A percentile compares a stretch with the other conserved stretches of the same genome.
Conservation (phyloP, 2,329 filamentous ascomycete genomes). For the Ophiostoma ips region DNA sequence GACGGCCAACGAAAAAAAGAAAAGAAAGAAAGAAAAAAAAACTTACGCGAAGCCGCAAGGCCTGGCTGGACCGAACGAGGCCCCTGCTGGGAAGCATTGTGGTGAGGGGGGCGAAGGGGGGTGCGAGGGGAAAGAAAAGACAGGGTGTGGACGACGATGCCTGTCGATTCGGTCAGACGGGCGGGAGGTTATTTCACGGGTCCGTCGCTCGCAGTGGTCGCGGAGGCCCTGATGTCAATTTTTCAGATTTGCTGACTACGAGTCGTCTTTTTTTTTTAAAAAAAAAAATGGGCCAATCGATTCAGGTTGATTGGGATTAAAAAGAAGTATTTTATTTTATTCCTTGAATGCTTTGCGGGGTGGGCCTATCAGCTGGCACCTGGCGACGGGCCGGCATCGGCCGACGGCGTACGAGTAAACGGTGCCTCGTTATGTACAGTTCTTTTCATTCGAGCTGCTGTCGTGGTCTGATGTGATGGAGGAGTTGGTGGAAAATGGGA, state of each 20-base stretch:
- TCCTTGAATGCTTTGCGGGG: background rate
- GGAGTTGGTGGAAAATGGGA: too few relatives aligned
- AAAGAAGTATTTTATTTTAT: background rate
- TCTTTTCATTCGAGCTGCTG: too few relatives aligned
- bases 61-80: constrained; percentile 31
- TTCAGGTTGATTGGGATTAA: background rate
- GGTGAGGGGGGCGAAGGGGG: background rate
- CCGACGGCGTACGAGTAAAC: background rate
- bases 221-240: background rate
- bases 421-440: background rate
- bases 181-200: background rate
- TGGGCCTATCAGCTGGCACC: background rate
- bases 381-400: background rate
- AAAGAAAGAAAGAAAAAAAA: background rate
- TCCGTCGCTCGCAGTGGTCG: background rate
- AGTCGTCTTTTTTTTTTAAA: background rate
- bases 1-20: background rate
- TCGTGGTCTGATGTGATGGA: too few relatives aligned
- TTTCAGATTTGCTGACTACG: background rate
- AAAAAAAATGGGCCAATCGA: background rate
- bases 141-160: background rate
- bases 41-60: constrained; percentile 27
- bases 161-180: background rate
- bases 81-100: constrained; percentile 42
- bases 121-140: background rate